Evolutionary conservation across 495 filamentous ascomycete species (phyloP), one percentile per base, ranked within the genome.

Genomic region (Ramalina peruviana): DNA sequence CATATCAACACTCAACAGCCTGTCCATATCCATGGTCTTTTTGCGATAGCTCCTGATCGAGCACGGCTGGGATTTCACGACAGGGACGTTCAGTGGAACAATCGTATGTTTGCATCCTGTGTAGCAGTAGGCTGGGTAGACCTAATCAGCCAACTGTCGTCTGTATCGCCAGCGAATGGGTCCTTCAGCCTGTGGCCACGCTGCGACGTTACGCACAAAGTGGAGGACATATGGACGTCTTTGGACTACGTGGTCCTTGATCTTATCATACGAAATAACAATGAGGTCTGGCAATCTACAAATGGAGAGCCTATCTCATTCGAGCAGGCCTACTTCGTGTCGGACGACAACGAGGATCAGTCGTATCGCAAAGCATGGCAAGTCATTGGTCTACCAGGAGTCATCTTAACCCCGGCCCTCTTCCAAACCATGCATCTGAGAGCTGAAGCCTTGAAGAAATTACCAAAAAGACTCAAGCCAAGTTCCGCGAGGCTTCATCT

Each of bases 1-100:
- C 66, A 67, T n/a, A 57, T 68, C 36, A 19, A 38, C 20, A 64
- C 58, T 4, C 55, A 61, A 7, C 67, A 70, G 17, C 68, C 66
- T 9, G 60, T 64, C 15, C 68, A 67, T 40, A 62, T 71, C 6
- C 68, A 71, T 41, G 68, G 67, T 3, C 54, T 67, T 42, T 71
- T 70, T 38, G 56, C 59, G 6, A 60, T 70, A 30, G 60, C 65
- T 1, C 64, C 68, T 0, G 68, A 71, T 45, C 58, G 68, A 16
- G 58, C 57, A 3, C 64, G 62, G 13, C 53, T 70, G 6, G 50
- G 50, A 25, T 49, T 21, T 47, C 57, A 64, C 42, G 54, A 65
- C 37, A 46, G 50, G 13, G 52, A 43, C 19, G 25, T 43, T 50
- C 56, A 40, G 38, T 71, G 68, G 68, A 71, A 71, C 44, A 43